phyloP scores from a whole-genome alignment of 1,284 basidiomycete species.

The Pseudozyma flocculosa region DNA sequence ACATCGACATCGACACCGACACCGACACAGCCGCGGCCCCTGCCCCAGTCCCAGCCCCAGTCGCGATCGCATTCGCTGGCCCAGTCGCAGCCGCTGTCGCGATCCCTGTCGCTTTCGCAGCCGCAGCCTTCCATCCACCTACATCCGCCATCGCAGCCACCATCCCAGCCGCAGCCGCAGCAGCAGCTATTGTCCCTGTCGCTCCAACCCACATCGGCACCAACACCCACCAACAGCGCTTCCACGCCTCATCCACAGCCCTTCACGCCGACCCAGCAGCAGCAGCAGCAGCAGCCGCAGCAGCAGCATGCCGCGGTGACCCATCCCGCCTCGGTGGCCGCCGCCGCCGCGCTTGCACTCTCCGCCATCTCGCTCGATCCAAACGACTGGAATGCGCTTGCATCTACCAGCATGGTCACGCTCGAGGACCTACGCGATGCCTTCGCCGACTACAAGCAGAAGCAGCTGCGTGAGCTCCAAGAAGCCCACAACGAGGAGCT shows the following conservation, averaged over 20 bases:
- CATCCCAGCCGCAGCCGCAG: background rate
- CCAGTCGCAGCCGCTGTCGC: slow-evolving; percentile 5
- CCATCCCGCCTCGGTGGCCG: slow-evolving; percentile 33
- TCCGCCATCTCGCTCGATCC: slow-evolving; percentile 31
- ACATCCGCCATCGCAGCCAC: background rate
- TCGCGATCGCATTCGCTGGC: too few relatives aligned
- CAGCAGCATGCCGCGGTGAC: slow-evolving; percentile 23
- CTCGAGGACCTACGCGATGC: slow-evolving; percentile 27
- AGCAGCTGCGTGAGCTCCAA: slow-evolving; percentile 25
- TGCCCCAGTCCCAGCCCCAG: too few relatives aligned
- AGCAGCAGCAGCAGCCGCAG: slow-evolving; percentile 8
- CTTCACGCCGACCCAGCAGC: slow-evolving; percentile 3
- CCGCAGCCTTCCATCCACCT: too few relatives aligned
- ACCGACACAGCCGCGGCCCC: too few relatives aligned
- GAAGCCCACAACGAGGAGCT: slow-evolving; percentile 15
- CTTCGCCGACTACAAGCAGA: slow-evolving; percentile 24
- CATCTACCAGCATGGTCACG: slow-evolving; percentile 37
- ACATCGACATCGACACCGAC: too few relatives aligned
- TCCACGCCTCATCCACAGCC: background rate
- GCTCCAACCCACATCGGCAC: too few relatives aligned
- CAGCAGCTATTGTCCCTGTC: too few relatives aligned
- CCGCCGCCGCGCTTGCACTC: slow-evolving; percentile 26
- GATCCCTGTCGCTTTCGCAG: too few relatives aligned
- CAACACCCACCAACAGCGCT: background rate
- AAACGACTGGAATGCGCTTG: slow-evolving; percentile 35